Conservation (phyloP, 2,329 filamentous ascomycete genomes). For the Aspergillus niger region DNA sequence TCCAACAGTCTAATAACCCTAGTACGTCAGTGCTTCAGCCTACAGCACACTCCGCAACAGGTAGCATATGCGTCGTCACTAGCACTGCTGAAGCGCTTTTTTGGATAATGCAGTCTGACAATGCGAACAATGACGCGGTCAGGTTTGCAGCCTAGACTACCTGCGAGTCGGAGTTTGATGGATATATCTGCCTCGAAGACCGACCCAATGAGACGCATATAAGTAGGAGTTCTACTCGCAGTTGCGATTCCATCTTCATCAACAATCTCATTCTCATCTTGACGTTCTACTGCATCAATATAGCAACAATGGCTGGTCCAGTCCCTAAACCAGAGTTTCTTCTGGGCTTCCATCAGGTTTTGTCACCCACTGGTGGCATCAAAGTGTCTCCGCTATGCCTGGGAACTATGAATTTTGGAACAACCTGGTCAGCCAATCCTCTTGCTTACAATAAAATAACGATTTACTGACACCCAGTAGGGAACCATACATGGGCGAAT, state of each 20-base stretch:
- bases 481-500: conserved; percentile 39
- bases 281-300: neutral
- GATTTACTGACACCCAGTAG: neutral
- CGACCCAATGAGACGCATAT: too few relatives aligned
- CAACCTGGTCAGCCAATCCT: conserved; percentile 44
- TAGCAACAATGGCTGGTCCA: neutral
- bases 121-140: neutral
- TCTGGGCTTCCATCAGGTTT: conserved; percentile 55
- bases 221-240: too few relatives aligned
- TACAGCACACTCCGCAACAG: neutral
- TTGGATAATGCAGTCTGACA: neutral
- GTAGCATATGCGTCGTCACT: neutral
- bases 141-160: neutral
- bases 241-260: neutral
- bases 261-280: neutral
- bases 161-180: too few relatives aligned
- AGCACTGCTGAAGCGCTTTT: neutral
- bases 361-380: conserved; percentile 54
- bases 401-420: conserved; percentile 58
- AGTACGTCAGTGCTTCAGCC: neutral
- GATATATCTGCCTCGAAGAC: too few relatives aligned
- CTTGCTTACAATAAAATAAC: too few relatives aligned
- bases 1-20: neutral
- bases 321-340: conserved; percentile 23
- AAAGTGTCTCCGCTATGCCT: conserved; percentile 58